Base-by-base conservation (phyloP, 805 yeast species). In the Debaryomyces prosopidis region DNA sequence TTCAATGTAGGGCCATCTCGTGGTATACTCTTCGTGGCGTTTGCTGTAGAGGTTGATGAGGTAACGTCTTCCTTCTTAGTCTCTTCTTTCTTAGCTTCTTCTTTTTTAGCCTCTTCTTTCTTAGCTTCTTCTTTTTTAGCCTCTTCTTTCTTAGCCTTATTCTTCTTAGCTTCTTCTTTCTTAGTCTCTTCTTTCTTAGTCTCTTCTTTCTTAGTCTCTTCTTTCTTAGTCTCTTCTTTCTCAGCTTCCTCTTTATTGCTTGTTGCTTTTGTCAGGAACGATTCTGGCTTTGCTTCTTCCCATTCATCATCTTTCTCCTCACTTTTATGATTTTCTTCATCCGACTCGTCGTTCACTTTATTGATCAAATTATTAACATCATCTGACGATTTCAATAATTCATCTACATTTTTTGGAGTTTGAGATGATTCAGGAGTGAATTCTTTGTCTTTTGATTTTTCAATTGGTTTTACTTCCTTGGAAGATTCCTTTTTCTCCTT, bases 1-100 rank as follows among this genome's bases (percentile, higher is more conserved):
- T 85, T 85, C 48, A 87, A 71, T 0, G 90, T 86, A 27, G 86
- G 75, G 15, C 87, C 80, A 20, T 76, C 53, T 2, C 54, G 37
- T 5, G 58, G 40, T 26, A 38, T 48, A 19, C 42, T 73, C 23
- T 70, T 61, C 14, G 66, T 42, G 32, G 43, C 26, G 8, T 42
- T 30, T 11, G 43, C 37, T 10, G 56, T 49, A 15, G 63, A 16
- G 15, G 45, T 36, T 26, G 42, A 38, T 8, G 47, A 36, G 15
- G 36, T 14, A 17, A 56, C 44, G 34, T 58, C 45, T 36, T 49
- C 50, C 50, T 57, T 45, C n/a, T 30, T 36, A n/a, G 48, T 32
- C 15, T 32, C 46, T 18, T 46, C 49, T 30, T 54, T 42, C 44
- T 48, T 52, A 10, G 32, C 14, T 4, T 44, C 23, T 15, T 38